Conservation (phyloP, 192 early-diverging fungal species). For the Backusella australiensis region DNA sequence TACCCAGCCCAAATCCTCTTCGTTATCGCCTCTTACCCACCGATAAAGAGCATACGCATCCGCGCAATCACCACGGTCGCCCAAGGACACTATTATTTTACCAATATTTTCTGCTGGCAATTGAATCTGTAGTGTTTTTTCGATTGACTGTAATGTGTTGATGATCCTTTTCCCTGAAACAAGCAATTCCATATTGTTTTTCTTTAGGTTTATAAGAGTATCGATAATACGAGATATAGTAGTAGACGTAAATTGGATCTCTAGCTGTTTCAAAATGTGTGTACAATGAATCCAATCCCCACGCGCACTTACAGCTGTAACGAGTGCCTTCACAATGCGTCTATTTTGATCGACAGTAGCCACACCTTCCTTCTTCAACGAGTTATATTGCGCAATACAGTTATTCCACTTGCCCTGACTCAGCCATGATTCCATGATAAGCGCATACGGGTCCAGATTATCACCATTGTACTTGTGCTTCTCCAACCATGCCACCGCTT, state of each 20-base stretch:
- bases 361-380: neutral
- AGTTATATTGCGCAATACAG: neutral
- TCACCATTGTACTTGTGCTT: neutral
- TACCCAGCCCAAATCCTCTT: neutral
- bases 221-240: slow-evolving; percentile 12
- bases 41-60: slow-evolving; percentile 16
- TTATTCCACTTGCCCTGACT: neutral
- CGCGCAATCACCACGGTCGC: slow-evolving; percentile 9
- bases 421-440: slow-evolving; percentile 6
- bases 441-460: slow-evolving; percentile 1
- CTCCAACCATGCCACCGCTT: neutral
- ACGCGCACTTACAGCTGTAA: neutral
- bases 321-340: slow-evolving; percentile 11
- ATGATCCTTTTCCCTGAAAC: slow-evolving; percentile 10
- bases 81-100: slow-evolving; percentile 1
- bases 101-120: neutral
- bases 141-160: slow-evolving; percentile 11
- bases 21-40: slow-evolving; percentile 11
- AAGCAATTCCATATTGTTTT: neutral
- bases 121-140: neutral
- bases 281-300: slow-evolving; percentile 9
- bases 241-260: slow-evolving; percentile 1
- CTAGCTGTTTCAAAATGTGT: neutral
- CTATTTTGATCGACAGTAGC: neutral
- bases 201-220: neutral